Conservation (phyloP, 2,329 filamentous ascomycete genomes). For the Cladosporium sp. region DNA sequence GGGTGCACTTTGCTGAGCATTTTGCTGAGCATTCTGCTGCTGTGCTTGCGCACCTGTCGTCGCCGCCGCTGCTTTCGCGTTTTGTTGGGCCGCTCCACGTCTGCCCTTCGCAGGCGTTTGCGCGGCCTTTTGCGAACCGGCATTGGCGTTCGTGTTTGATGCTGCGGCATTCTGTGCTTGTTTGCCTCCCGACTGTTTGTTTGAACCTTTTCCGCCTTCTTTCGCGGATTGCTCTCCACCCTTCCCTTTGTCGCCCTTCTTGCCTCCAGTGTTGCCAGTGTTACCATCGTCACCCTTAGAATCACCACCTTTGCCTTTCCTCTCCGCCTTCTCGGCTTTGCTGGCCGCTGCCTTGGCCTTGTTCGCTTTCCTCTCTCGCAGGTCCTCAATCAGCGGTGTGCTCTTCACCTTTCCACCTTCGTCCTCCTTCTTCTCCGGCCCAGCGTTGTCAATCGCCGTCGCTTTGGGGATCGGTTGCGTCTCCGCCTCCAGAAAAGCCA, state of each 20-base stretch:
- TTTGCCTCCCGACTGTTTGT: constrained; percentile 38
- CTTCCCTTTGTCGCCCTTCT: constrained; percentile 30
- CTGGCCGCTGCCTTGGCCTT: constrained; percentile 52
- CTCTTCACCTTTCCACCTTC: constrained; percentile 60
- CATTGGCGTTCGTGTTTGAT: constrained; percentile 8
- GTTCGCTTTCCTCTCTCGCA: constrained; percentile 88
- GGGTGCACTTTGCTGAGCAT: constrained; percentile 18
- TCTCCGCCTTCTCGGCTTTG: constrained; percentile 52
- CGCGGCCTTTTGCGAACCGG: constrained; percentile 28
- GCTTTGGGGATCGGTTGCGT: constrained; percentile 67
- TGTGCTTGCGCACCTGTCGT: constrained; percentile 39
- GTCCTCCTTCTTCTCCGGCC: constrained; percentile 33
- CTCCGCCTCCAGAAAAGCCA: constrained; percentile 82
- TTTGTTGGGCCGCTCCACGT: constrained; percentile 18
- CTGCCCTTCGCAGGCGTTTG: constrained; percentile 27
- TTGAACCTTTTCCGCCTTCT: constrained; percentile 55
- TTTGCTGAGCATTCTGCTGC: constrained; percentile 43
- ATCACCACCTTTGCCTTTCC: constrained; percentile 25
- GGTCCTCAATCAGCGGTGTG: constrained; percentile 84
- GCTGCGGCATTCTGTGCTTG: constrained; percentile 14
- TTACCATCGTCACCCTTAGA: constrained; percentile 32
- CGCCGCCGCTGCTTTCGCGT: constrained; percentile 25
- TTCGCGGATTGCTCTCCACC: constrained; percentile 28
- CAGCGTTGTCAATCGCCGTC: constrained; percentile 46
- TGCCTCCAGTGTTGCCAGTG: constrained; percentile 7